Evolutionary conservation across 352 stramenopile genomes (phyloP).

Genomic region (Thalassiosira ordinaria): DNA sequence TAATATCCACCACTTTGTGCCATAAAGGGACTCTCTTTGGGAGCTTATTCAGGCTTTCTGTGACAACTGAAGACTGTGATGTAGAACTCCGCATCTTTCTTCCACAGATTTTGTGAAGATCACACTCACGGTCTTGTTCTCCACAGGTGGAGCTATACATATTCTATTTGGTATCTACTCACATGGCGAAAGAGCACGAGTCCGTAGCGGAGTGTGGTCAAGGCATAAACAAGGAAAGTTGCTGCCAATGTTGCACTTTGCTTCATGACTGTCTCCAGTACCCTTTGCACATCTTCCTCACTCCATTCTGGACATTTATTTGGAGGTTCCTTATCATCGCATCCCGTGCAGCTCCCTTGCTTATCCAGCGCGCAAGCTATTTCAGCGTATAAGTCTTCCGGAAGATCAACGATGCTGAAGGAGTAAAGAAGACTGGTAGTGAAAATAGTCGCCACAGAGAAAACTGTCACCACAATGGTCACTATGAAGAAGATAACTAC

Average conservation of each 20-base stretch:
- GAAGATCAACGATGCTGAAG: constrained; percentile 50
- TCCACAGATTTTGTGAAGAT: too few species aligned
- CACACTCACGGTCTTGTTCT: too few species aligned
- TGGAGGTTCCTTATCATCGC: constrained; percentile 28
- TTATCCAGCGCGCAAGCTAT: too few species aligned
- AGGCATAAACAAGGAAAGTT: constrained; percentile 78
- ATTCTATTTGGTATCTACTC: constrained; percentile 81
- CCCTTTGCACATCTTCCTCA: constrained; percentile 62
- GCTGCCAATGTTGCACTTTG: constrained; percentile 66
- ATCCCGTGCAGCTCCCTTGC: constrained; percentile 63
- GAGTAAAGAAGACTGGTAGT: constrained; percentile 64
- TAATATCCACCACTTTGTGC: too few species aligned
- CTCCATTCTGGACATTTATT: constrained; percentile 74
- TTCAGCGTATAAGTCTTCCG: too few species aligned
- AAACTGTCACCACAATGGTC: constrained; percentile 59
- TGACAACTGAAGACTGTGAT: too few species aligned
- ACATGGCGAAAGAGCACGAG: constrained; percentile 68
- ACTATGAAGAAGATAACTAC: constrained; percentile 66
- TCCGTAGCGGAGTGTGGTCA: constrained; percentile 71
- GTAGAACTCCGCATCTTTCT: too few species aligned
- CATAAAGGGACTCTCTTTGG: too few species aligned
- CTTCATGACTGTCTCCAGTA: constrained; percentile 77
- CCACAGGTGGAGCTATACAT: constrained; percentile 72
- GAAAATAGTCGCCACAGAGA: constrained; percentile 60
- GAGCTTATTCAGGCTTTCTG: too few species aligned